Conservation (phyloP, 1,284 basidiomycete genomes). For the Golubevia sp. region DNA sequence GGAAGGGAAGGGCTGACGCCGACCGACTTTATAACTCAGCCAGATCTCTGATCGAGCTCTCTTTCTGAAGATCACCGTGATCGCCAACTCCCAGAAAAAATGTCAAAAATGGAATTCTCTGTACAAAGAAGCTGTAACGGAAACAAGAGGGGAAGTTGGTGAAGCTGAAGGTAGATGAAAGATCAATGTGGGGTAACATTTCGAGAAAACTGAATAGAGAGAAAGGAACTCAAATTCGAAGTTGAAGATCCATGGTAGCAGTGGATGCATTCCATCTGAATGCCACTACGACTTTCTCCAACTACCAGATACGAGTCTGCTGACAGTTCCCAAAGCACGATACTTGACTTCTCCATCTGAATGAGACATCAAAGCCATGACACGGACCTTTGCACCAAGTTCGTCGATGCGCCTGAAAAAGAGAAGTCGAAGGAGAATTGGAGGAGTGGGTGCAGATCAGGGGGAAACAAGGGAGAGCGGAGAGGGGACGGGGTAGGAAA, state of each 20-base stretch:
- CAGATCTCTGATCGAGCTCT: too few species aligned
- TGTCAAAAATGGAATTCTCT: too few species aligned
- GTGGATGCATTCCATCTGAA: background rate
- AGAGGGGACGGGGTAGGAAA: background rate
- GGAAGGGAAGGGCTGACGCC: too few species aligned
- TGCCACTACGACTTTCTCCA: slow-evolving; percentile 19
- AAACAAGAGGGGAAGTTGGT: too few species aligned
- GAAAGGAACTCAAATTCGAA: background rate
- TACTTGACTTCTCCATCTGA: slow-evolving; percentile 43
- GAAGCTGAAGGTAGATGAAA: too few species aligned
- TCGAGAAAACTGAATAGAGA: too few species aligned
- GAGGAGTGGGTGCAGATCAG: background rate
- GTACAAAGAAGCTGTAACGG: too few species aligned
- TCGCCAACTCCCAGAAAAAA: too few species aligned
- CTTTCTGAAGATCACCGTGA: too few species aligned
- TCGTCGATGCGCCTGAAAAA: slow-evolving; percentile 20
- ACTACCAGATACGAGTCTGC: slow-evolving; percentile 43
- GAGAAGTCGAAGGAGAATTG: background rate
- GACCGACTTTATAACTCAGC: too few species aligned
- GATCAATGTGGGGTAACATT: too few species aligned
- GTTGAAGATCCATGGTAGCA: background rate
- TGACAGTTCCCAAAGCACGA: slow-evolving; percentile 44
- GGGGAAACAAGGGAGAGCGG: background rate
- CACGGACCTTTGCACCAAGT: slow-evolving; percentile 41
- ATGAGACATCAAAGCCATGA: slow-evolving; percentile 48